Base-by-base conservation (phyloP, 2,329 filamentous ascomycete genomes). In the Trichoderma hamatum region DNA sequence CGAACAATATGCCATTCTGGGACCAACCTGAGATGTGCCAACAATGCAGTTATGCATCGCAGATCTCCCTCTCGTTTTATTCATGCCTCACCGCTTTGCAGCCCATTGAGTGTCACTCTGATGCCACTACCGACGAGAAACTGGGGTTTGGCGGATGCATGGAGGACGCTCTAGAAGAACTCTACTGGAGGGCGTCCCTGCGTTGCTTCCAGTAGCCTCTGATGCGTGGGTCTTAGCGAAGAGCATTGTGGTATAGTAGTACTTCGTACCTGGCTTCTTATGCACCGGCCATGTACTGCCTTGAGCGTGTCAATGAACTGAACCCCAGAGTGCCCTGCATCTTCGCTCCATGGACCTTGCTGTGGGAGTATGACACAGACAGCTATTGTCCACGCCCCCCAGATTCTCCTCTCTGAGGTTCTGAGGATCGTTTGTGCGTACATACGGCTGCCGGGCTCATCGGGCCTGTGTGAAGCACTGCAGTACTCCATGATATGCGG, bases 11-110 rank as follows among this genome's bases (percentile, higher is more conserved):
- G 30, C 30, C 19, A 55, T 14, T n/a, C 11, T 21, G 4, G 63
- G 24, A 28, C 64, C 64, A 67, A 67, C 64, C 24, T 58, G 43
- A 28, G 16, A 6, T 59, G 64, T 28, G 34, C 64, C 64, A 67
- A 67, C 64, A 66, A 54, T 66, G 51, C 62, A 55, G 34, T 30
- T 30, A 36, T 65, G 62, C 62, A 66, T 28, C 49, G 64, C 55
- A 67, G 64, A 67, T 67, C 64, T 19, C 51, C 30, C 32, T 52
- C 16, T 43, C n/a, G 39, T 11, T 24, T 30, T 59, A 24, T 65
- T 11, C 51, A 46, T 19, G n/a, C 24, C 49, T 66, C 64, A 67
- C 64, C 64, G 39, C 64, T 51, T 51, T 36, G 39, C 30, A 58
- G 10, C n/a, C n/a, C 7, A 51, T 14, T 10, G 19, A 58, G 34